Conservation (phyloP, 2,329 filamentous ascomycete species). For the Aspergillus sp. region DNA sequence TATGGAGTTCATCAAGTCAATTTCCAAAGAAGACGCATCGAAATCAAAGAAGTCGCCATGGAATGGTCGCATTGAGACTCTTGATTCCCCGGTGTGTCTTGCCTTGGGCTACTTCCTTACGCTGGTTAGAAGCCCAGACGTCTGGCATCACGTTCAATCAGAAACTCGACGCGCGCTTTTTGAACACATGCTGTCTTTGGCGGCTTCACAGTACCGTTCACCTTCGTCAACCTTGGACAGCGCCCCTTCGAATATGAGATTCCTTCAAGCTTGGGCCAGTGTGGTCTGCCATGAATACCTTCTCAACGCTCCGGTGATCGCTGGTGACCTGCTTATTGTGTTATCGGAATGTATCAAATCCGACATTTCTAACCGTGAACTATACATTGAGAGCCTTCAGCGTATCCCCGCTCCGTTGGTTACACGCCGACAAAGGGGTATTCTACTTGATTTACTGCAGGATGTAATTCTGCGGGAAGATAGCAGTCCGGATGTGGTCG, state of each 20-base stretch:
- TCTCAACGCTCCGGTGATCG: constrained; percentile 27
- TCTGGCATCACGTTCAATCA: constrained; percentile 23
- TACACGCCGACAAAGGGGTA: constrained; percentile 31
- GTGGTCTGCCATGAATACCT: constrained; percentile 37
- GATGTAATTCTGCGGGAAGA: constrained; percentile 25
- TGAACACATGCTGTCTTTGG: constrained; percentile 26
- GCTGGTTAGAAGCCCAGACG: constrained; percentile 24
- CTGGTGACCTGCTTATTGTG: constrained; percentile 28
- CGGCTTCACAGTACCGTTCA: constrained; percentile 22
- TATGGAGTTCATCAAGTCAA: constrained; percentile 17
- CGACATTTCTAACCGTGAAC: constrained; percentile 19
- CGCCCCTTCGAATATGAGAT: constrained; percentile 19
- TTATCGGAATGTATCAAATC: constrained; percentile 28
- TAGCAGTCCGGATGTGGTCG: constrained; percentile 18
- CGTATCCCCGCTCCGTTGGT: constrained; percentile 32
- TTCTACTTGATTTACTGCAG: constrained; percentile 30
- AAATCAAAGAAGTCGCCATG: constrained; percentile 25
- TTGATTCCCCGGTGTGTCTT: constrained; percentile 26
- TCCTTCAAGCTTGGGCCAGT: constrained; percentile 34
- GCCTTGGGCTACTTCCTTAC: constrained; percentile 30
- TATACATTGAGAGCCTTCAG: constrained; percentile 32
- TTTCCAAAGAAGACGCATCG: constrained; percentile 18
- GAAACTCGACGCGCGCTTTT: constrained; percentile 29
- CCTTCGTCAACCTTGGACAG: constrained; percentile 21
- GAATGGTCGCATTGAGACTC: constrained; percentile 33